Evolutionary conservation across 106 monocot genomes (phyloP).

Genomic region (Amphibolis antarctica): DNA sequence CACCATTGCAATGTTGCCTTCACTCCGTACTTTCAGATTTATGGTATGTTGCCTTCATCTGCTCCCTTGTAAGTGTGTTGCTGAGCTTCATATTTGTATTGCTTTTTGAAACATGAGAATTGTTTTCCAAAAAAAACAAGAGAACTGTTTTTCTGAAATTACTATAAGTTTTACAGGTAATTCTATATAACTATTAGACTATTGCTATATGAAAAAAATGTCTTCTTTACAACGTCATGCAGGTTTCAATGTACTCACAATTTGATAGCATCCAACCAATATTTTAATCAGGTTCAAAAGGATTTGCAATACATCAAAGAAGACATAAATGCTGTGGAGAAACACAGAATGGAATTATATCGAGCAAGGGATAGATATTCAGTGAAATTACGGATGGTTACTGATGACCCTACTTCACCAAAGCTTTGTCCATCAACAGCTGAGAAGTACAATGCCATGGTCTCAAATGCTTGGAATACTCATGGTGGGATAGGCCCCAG

Average conservation of each 20-base stretch:
- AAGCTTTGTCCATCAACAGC: slow-evolving; percentile 44
- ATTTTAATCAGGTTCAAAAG: slow-evolving; percentile 60
- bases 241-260: neutral
- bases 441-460: slow-evolving; percentile 44
- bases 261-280: neutral
- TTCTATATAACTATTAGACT: too few species aligned
- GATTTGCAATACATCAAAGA: slow-evolving; percentile 95
- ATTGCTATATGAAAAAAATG: neutral
- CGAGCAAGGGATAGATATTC: slow-evolving; percentile 88
- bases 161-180: too few species aligned
- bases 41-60: too few species aligned
- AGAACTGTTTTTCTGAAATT: too few species aligned
- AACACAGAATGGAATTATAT: slow-evolving; percentile 63
- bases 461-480: slow-evolving; percentile 36
- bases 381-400: slow-evolving; percentile 65
- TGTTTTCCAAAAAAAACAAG: too few species aligned
- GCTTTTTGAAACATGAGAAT: too few species aligned
- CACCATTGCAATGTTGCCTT: too few species aligned
- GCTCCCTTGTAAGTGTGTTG: too few species aligned
- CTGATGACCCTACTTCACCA: slow-evolving; percentile 54
- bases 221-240: neutral
- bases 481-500: slow-evolving; percentile 38
- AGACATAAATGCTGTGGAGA: slow-evolving; percentile 87
- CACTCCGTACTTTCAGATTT: too few species aligned
- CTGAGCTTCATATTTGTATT: neutral